Percentiles rank a stretch among this genome's conserved stretches.
Evolutionary conservation across 179 eudicot species (phyloP).

Genomic region (Beta lomatogona): DNA sequence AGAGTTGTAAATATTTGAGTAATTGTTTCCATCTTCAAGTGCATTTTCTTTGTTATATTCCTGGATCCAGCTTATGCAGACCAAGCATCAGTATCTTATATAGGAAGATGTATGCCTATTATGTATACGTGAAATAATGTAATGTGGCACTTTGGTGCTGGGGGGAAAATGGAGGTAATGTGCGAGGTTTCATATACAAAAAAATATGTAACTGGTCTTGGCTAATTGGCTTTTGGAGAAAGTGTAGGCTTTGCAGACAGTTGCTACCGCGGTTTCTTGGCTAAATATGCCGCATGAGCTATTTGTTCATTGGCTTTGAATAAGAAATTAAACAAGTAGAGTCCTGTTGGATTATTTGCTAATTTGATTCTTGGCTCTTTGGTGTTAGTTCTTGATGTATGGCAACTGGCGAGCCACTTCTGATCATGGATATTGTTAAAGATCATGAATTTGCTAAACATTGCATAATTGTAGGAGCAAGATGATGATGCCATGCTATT

Average conservation of each 20-base stretch:
- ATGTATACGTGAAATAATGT: not conserved
- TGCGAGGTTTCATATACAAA: not conserved
- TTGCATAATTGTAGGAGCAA: constrained; percentile 59
- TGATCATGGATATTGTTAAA: not conserved
- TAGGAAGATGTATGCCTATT: not conserved
- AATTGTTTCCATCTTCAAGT: not conserved
- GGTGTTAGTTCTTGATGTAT: constrained; percentile 15
- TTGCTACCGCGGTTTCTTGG: not conserved
- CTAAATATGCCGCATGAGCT: not conserved
- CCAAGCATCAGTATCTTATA: not conserved
- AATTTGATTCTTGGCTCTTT: not conserved
- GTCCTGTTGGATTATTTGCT: not conserved
- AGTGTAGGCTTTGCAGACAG: not conserved
- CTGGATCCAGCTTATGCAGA: not conserved
- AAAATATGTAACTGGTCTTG: not conserved
- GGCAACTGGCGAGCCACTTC: not conserved
- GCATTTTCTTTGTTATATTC: not conserved
- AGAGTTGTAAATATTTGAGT: not conserved
- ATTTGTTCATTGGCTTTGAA: not conserved
- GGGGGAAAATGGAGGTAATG: not conserved
- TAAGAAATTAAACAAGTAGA: not conserved
- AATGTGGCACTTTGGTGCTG: not conserved
- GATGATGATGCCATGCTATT: constrained; percentile 95
- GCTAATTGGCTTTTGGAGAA: not conserved
- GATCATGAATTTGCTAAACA: not conserved